Evolutionary conservation across 2,329 filamentous ascomycete species (phyloP), one percentile per base, ranked within the genome.

Genomic region (Myriosclerotinia duriaeana): DNA sequence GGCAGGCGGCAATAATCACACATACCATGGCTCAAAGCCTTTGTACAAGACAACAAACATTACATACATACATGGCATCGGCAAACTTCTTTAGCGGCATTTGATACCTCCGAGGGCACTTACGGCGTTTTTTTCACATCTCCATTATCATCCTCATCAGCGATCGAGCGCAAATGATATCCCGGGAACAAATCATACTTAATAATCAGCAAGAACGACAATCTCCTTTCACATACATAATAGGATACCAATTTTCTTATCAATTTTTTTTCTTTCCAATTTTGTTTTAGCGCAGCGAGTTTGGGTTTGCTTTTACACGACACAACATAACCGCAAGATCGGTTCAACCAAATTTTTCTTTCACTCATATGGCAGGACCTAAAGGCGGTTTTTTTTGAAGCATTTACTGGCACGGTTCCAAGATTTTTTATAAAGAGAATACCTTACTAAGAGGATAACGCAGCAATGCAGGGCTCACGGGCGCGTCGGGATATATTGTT

Each of bases 401-500:
- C 77, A 71, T 73, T 74, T 74, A 74, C 68, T 68, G 71, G 70
- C 44, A 50, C n/a, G 34, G 58, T 61, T 61, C 44, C 77, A 53
- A 64, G 65, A 62, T 36, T 63, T 66, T 82, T 80, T 63, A 68
- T 68, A 72, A 74, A 75, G 70, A 75, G 71, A 72, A 69, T 72
- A 73, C 70, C 71, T 69, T 70, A 72, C 70, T 68, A 74, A 85
- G 85, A 83, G 86, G 80, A 84, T 83, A 75, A 83, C 80, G 85
- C 85, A 87, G 85, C 85, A 85, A 87, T 87, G 85, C 85, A 85
- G 79, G 78, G 78, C 78, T 80, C 34, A 46, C 78, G 64, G 80
- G 78, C 77, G 78, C 78, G 78, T 74, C 73, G 74, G 74, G 74
- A 72, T 73, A 71, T 53, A 65, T 67, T 71, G 56, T 68, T 72